phyloP scores from a whole-genome alignment of 2,329 filamentous ascomycete species.

The Ceratocystiopsis brevicomis region DNA sequence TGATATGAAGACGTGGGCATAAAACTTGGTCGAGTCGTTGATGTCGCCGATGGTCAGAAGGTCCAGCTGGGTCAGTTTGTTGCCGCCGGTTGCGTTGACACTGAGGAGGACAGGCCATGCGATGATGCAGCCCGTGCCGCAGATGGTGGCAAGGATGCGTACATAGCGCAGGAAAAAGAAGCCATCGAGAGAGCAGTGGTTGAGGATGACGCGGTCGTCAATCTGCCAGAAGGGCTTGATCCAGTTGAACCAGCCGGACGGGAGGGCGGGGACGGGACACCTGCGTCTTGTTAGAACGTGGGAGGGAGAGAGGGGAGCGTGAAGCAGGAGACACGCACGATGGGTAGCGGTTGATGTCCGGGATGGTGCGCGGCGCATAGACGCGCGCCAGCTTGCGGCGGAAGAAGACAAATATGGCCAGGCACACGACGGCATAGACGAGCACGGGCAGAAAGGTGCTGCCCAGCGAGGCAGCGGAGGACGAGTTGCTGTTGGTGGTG shows the following conservation, averaged over 20 bases:
- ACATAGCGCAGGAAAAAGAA: conserved; percentile 80
- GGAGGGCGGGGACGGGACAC: conserved; percentile 36
- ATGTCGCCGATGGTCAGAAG: conserved; percentile 36
- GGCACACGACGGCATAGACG: conserved; percentile 26
- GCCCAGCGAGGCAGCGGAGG: conserved; percentile 23
- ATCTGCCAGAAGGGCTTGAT: conserved; percentile 41
- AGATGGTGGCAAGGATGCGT: conserved; percentile 56
- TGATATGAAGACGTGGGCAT: conserved; percentile 61
- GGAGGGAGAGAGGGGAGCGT: conserved; percentile 31
- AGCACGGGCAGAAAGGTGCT: conserved; percentile 35
- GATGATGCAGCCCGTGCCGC: conserved; percentile 59
- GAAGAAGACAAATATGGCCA: conserved; percentile 31
- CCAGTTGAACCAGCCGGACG: conserved; percentile 43
- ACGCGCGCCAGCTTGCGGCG: conserved; percentile 30
- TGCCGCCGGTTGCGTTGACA: conserved; percentile 66
- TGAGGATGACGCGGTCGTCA: conserved; percentile 59
- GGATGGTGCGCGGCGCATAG: conserved; percentile 35
- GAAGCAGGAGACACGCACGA: conserved; percentile 29
- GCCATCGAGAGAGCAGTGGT: conserved; percentile 74
- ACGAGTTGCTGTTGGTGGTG: conserved; percentile 14
- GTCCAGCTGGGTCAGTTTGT: conserved; percentile 43
- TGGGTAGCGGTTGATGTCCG: conserved; percentile 25
- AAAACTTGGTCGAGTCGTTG: conserved; percentile 46
- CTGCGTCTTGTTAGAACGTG: conserved; percentile 13
- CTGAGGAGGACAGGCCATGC: conserved; percentile 77